Base-by-base conservation (phyloP, 371 early-diverging fungal species). In the Mortierella sp. region DNA sequence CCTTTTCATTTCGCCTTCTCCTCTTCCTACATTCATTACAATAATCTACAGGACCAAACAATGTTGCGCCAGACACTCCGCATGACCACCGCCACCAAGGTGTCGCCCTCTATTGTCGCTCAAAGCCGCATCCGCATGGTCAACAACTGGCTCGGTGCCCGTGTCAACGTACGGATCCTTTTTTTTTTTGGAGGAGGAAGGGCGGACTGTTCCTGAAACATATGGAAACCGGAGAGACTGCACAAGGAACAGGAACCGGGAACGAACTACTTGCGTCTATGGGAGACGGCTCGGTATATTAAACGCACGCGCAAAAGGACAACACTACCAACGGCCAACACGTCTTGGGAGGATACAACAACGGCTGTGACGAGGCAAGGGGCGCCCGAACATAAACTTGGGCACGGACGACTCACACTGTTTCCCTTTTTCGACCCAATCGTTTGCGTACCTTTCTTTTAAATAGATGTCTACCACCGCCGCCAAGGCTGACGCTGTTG, bases 401-500 rank as follows among this genome's bases (percentile, higher is more conserved):
- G 19, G 63, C 48, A 28, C 48, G 26, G 47, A 47, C 75, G 47
- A 72, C 34, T 70, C 45, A 75, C 52, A 1, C 31, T 45, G 24
- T 38, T 26, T n/a, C 38, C 52, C 48, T n/a, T 48, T 63, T 52
- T 48, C 44, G 28, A 71, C 16, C 14, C 19, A 24, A 21, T 68
- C 54, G 45, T 73, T 31, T 16, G 8, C 24, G 16, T 63, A 8
- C 42, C 10, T 50, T 28, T 57, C 24, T 11, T 57, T 31, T 11
- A 50, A 72, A 50, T 84, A 88, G 88, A 88, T 89, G 88, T 88
- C 89, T 42, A 89, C 89, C n/a, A 81, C 89, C n/a, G 70, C 88
- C 68, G 83, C 81, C 45, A 80, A 79, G 60, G 80, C 77, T 21
- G 84, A 89, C 44, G 70, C 77, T 45, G 75, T 77, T 31, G 88